These are phyloP conservation scores for Neckera pumila DNA, from an alignment of 225 moss, liverwort and hornwort genomes.

Conservation along the genomic window DNA sequence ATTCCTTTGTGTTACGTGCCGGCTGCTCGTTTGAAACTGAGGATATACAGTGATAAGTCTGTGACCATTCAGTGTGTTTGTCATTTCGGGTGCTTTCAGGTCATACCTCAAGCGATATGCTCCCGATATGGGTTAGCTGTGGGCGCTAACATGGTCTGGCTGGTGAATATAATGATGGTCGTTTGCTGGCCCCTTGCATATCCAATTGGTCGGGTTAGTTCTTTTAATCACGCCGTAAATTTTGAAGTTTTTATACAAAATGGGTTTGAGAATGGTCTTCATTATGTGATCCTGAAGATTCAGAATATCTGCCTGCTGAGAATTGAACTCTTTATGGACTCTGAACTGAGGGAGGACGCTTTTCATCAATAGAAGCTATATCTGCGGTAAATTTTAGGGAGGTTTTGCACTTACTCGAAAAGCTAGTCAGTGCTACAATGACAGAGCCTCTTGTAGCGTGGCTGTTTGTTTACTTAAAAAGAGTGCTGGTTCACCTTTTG, in stretches of 20 bases:
- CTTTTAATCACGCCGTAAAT: neutral
- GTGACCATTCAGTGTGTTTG: neutral
- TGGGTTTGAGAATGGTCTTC: neutral
- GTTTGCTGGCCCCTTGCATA: slow-evolving; percentile 67
- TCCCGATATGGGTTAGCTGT: slow-evolving; percentile 88
- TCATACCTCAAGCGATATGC: slow-evolving; percentile 95
- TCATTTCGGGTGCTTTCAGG: slow-evolving; percentile 21
- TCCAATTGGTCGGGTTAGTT: slow-evolving; percentile 69
- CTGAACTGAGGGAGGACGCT: neutral
- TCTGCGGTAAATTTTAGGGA: neutral
- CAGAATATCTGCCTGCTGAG: neutral
- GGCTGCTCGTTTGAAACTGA: neutral
- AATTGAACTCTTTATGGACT: neutral
- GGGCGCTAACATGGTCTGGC: slow-evolving; percentile 69
- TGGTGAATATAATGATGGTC: slow-evolving; percentile 68
- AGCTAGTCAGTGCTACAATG: neutral
- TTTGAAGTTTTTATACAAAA: neutral
- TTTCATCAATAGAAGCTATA: neutral
- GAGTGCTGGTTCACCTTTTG: neutral
- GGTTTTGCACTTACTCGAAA: neutral
- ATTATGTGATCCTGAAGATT: neutral
- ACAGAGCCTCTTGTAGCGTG: neutral
- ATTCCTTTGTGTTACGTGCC: neutral
- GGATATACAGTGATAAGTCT: neutral
- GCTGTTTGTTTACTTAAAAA: neutral